These are phyloP conservation scores for Halocafeteria seosinensis DNA, from an alignment of 108 stramenopile genomes.

Conservation along the genomic window DNA sequence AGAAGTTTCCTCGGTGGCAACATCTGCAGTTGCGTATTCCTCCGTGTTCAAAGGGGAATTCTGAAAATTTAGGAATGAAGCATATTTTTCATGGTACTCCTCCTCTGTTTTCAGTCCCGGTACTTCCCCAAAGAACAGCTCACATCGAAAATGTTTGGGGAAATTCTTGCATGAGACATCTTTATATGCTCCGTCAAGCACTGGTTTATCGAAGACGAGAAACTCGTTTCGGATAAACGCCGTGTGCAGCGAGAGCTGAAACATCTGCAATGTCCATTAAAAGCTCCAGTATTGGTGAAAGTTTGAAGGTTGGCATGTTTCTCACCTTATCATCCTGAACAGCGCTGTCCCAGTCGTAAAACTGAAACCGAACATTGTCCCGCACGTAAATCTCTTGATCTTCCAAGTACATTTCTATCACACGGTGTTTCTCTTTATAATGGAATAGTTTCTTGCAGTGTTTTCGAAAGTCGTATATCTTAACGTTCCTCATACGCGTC, in stretches of 20 bases:
- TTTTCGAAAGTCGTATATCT: constrained; percentile 3
- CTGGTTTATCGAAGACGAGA: constrained; percentile 18
- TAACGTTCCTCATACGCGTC: neutral
- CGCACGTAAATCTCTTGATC: constrained; percentile 5
- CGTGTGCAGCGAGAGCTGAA: constrained; percentile 22
- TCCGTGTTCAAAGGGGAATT: too few species aligned
- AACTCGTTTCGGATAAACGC: constrained; percentile 19
- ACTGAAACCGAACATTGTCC: constrained; percentile 13
- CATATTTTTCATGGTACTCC: too few species aligned
- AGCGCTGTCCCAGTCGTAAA: constrained; percentile 18
- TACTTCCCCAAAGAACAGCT: neutral
- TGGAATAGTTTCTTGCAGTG: neutral
- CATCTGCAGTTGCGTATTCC: too few species aligned
- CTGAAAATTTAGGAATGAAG: too few species aligned
- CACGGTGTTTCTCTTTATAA: constrained; percentile 12
- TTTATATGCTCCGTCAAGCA: constrained; percentile 24
- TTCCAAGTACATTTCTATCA: constrained; percentile 15
- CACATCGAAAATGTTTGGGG: constrained; percentile 13
- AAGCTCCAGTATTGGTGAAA: too few species aligned
- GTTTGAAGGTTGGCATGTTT: too few species aligned
- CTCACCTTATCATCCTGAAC: neutral
- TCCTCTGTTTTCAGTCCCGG: neutral
- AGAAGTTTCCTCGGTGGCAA: too few species aligned
- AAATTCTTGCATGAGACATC: constrained; percentile 18
- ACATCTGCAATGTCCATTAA: too few species aligned